These are phyloP conservation scores for Leccinum arenicola DNA, from an alignment of 768 basidiomycete genomes.

Conservation along the genomic window DNA sequence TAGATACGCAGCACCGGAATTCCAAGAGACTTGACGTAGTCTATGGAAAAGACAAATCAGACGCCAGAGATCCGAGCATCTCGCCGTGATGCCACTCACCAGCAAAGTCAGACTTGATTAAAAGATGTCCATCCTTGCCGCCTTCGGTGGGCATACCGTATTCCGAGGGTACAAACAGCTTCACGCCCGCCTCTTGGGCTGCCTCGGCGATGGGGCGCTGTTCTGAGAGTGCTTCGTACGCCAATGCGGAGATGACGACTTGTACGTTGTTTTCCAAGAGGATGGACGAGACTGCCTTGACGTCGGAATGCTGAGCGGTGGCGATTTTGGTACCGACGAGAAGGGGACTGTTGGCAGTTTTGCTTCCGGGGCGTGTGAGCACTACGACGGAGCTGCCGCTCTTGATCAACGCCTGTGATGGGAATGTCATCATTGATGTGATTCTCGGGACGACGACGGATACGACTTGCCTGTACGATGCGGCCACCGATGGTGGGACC, in stretches of 20 bases:
- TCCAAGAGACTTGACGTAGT: constrained; percentile 28
- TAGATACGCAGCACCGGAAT: constrained; percentile 32
- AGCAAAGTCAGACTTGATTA: constrained; percentile 28
- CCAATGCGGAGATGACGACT: constrained; percentile 35
- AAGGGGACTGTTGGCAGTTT: constrained; percentile 14
- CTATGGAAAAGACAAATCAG: constrained; percentile 9
- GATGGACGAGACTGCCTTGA: constrained; percentile 21
- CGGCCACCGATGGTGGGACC: constrained; percentile 36
- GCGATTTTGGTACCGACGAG: constrained; percentile 25
- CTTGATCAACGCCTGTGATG: constrained; percentile 17
- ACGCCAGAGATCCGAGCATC: not conserved
- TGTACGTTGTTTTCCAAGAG: constrained; percentile 33
- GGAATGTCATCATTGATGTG: not conserved
- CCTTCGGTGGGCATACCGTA: constrained; percentile 36
- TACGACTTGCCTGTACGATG: constrained; percentile 26
- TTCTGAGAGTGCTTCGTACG: constrained; percentile 23
- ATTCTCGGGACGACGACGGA: not conserved
- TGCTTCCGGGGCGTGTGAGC: constrained; percentile 24
- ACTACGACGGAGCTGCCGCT: constrained; percentile 25
- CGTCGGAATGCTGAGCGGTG: constrained; percentile 28
- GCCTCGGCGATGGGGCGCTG: constrained; percentile 34
- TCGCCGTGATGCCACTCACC: constrained; percentile 11
- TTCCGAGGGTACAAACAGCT: constrained; percentile 39
- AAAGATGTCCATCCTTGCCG: constrained; percentile 24
- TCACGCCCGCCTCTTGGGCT: constrained; percentile 35